Percentiles rank a stretch among this genome's conserved stretches.
phyloP scores from a whole-genome alignment of 306 rosid genomes.

The Lagenaria siceraria region DNA sequence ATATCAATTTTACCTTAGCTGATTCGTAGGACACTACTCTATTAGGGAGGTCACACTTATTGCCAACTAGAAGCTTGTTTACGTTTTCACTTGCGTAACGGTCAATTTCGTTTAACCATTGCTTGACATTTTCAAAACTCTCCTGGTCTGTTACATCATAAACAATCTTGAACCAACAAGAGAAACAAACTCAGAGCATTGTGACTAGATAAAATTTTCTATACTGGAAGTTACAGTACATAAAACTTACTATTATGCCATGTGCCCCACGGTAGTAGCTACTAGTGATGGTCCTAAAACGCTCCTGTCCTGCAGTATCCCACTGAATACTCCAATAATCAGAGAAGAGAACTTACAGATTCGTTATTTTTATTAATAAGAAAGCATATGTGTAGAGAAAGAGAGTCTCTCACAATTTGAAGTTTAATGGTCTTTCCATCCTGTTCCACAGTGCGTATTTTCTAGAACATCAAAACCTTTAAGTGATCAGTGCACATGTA shows the following conservation, averaged over 20 bases:
- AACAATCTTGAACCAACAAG: constrained; percentile 26
- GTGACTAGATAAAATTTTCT: neutral
- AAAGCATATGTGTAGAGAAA: neutral
- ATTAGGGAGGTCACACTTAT: constrained; percentile 23
- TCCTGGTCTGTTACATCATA: constrained; percentile 53
- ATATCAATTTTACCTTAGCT: constrained; percentile 26
- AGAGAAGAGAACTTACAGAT: neutral
- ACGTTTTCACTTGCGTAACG: constrained; percentile 39
- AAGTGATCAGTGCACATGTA: neutral
- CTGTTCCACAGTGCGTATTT: constrained; percentile 50
- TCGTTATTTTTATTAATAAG: neutral
- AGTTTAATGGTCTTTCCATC: constrained; percentile 46
- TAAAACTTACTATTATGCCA: constrained; percentile 36
- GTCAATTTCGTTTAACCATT: constrained; percentile 42
- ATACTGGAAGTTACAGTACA: neutral
- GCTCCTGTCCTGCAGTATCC: constrained; percentile 53
- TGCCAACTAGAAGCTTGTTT: constrained; percentile 46
- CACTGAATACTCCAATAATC: constrained; percentile 18
- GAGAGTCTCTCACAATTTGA: constrained; percentile 31
- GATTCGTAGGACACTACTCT: constrained; percentile 41
- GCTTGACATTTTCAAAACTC: constrained; percentile 39
- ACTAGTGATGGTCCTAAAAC: constrained; percentile 45
- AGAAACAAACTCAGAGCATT: neutral
- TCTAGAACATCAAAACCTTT: constrained; percentile 13
- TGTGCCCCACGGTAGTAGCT: constrained; percentile 57